A percentile compares a stretch with the other conserved stretches of the same genome.
phyloP scores from a whole-genome alignment of 441 rosid genomes.

The Biscutella laevigata region DNA sequence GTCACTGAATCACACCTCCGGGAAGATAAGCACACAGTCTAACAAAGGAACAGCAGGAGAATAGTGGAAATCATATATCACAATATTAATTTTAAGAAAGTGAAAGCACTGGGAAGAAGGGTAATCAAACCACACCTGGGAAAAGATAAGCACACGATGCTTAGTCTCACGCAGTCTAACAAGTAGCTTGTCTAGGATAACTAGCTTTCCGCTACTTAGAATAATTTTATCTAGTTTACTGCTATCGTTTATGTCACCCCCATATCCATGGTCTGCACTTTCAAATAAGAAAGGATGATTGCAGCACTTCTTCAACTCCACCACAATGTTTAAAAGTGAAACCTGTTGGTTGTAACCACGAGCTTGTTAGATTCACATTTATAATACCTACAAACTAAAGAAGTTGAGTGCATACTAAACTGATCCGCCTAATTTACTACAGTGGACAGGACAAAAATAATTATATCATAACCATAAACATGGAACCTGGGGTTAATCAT shows the following conservation, averaged over 20 bases:
- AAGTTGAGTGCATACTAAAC: neutral
- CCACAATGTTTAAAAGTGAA: slow-evolving; percentile 96
- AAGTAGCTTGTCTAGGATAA: slow-evolving; percentile 94
- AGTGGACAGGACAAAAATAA: slow-evolving; percentile 11
- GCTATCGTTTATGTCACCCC: slow-evolving; percentile 66
- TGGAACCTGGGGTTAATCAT: slow-evolving; percentile 10
- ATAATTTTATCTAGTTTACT: slow-evolving; percentile 88
- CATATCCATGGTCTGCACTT: slow-evolving; percentile 99
- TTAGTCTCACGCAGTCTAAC: slow-evolving; percentile 88
- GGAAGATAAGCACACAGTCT: slow-evolving; percentile 4
- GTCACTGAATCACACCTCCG: neutral
- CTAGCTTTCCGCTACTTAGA: slow-evolving; percentile 96
- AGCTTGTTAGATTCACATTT: slow-evolving; percentile 17
- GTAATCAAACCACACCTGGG: slow-evolving; percentile 63
- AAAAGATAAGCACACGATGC: slow-evolving; percentile 93
- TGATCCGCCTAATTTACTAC: neutral
- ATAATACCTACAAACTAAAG: slow-evolving; percentile 8
- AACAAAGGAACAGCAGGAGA: slow-evolving; percentile 9
- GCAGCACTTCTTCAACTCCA: slow-evolving; percentile 99
- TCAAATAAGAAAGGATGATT: slow-evolving; percentile 99
- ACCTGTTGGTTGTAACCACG: slow-evolving; percentile 46
- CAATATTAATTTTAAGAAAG: neutral
- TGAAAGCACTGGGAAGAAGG: slow-evolving; percentile 1
- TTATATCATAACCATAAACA: slow-evolving; percentile 14
- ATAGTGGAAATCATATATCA: slow-evolving; percentile 6